Evolutionary conservation across 768 basidiomycete genomes (phyloP).

Genomic region (Serendipita indica): DNA sequence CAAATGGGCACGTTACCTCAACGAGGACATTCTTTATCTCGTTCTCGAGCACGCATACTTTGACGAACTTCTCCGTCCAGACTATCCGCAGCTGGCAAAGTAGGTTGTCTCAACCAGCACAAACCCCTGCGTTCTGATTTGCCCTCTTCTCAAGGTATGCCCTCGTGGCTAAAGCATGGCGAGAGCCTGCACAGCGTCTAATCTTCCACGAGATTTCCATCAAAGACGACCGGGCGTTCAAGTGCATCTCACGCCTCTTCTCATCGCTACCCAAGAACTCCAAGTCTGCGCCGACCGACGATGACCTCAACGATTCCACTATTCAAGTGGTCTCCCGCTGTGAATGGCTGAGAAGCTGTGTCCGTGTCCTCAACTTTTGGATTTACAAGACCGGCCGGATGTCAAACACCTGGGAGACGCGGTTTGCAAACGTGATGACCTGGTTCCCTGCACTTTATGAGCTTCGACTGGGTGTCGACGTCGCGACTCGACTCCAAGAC

Average conservation of each 20-base stretch:
- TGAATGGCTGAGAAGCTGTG: background rate
- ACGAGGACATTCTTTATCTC: slow-evolving; percentile 3
- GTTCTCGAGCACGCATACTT: slow-evolving; percentile 6
- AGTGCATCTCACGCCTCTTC: background rate
- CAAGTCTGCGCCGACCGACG: background rate
- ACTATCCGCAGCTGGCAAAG: background rate
- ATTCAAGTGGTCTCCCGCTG: background rate
- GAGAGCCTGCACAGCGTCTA: background rate
- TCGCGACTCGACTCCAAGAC: background rate
- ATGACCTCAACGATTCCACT: background rate
- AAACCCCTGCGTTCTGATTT: background rate
- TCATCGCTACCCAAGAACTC: background rate
- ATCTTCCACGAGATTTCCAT: slow-evolving; percentile 4
- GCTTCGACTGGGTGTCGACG: slow-evolving; percentile 1
- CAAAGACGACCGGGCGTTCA: background rate
- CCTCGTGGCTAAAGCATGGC: background rate
- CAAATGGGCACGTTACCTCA: background rate
- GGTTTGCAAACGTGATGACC: background rate
- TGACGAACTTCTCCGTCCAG: background rate
- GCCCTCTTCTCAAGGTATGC: background rate
- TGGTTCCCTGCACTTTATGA: slow-evolving; percentile 4
- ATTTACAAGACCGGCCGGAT: background rate
- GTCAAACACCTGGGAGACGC: background rate
- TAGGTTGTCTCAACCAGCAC: background rate
- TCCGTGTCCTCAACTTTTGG: slow-evolving; percentile 5